Conservation (phyloP, 1,284 basidiomycete genomes). For the Porogramme epimiltina region DNA sequence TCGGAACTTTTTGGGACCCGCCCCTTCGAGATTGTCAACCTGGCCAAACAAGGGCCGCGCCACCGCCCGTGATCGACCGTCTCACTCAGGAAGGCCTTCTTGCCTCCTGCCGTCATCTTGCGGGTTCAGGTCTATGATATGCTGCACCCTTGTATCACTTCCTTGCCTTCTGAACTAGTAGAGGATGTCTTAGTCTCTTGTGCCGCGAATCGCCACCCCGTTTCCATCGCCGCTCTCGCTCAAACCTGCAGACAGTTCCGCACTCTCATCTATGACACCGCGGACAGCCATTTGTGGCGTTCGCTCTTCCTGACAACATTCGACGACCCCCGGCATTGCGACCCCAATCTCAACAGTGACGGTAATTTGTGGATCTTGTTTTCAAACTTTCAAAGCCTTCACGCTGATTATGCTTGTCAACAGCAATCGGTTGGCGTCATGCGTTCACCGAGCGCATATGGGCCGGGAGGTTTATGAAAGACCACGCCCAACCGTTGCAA, state of each 20-base stretch:
- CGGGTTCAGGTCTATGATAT: no score
- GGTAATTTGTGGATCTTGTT: no score
- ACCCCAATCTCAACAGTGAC: background rate
- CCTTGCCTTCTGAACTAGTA: constrained; percentile 6
- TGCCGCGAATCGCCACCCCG: constrained; percentile 30
- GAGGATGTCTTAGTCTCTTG: constrained; percentile 23
- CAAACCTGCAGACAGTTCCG: constrained; percentile 44
- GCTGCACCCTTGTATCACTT: background rate
- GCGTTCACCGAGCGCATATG: constrained; percentile 22
- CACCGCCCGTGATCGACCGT: background rate
- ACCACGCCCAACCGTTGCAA: constrained; percentile 4
- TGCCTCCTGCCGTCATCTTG: no score
- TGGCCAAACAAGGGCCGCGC: background rate
- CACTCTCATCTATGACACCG: constrained; percentile 40
- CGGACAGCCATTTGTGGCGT: constrained; percentile 54
- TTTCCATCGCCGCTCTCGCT: constrained; percentile 40
- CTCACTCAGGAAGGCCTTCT: no score
- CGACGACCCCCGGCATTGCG: constrained; percentile 42
- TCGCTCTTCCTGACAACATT: constrained; percentile 48
- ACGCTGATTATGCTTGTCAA: no score
- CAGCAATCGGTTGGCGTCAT: constrained; percentile 22
- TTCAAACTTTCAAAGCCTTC: no score
- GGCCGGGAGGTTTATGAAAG: constrained; percentile 13
- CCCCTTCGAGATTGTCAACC: background rate
- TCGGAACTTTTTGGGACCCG: no score